Evolutionary conservation across 2,329 filamentous ascomycete species (phyloP).

Genomic region (Metarhizium guizhouense): DNA sequence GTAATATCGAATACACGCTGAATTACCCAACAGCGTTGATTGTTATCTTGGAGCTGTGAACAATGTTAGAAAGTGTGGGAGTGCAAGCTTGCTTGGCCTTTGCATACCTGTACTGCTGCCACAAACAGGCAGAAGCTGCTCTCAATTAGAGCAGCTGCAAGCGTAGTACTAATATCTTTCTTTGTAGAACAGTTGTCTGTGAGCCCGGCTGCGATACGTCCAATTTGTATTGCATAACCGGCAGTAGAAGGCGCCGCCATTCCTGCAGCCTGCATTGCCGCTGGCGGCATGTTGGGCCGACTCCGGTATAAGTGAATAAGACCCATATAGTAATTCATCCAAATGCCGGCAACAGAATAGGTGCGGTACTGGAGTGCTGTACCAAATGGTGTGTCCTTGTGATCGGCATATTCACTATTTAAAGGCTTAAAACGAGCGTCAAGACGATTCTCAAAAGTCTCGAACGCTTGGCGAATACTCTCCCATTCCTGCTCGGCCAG

Average conservation of each 20-base stretch:
- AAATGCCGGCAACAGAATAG: conserved; percentile 78
- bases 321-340: conserved; percentile 80
- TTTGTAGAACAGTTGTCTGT: conserved; percentile 44
- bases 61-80: not conserved
- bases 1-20: conserved; percentile 65
- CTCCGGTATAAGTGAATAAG: conserved; percentile 73
- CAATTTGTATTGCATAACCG: conserved; percentile 63
- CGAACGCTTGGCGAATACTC: conserved; percentile 61
- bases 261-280: conserved; percentile 78
- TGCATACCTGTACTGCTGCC: conserved; percentile 60
- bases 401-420: conserved; percentile 55
- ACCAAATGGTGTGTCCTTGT: conserved; percentile 66
- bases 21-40: conserved; percentile 72
- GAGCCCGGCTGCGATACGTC: conserved; percentile 69
- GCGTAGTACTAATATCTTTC: conserved; percentile 60
- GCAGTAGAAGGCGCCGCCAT: conserved; percentile 66
- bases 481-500: conserved; percentile 74
- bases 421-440: conserved; percentile 71
- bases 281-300: conserved; percentile 85
- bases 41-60: conserved; percentile 39
- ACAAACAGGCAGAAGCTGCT: conserved; percentile 78
- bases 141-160: conserved; percentile 78
- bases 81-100: not conserved
- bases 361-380: conserved; percentile 72
- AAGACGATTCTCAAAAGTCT: conserved; percentile 54